phyloP scores from a whole-genome alignment of 140 eudicot genomes.

The Stevia rebaudiana region DNA sequence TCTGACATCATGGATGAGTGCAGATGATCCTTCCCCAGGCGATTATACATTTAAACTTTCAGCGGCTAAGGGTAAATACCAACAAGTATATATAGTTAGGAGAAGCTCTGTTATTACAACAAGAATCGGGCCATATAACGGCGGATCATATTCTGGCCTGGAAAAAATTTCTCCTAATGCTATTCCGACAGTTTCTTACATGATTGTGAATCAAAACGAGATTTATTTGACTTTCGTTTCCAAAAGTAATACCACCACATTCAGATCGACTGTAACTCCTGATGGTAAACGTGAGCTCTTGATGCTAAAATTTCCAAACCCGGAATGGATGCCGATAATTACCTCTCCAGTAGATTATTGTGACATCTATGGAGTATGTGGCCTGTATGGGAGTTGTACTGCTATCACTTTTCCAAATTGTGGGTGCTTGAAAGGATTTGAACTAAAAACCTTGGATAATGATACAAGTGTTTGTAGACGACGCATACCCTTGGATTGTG shows the following conservation, averaged over 20 bases:
- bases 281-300: slow-evolving; percentile 7
- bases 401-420: neutral
- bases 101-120: no score
- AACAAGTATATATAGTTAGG: no score
- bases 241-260: neutral
- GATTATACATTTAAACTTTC: slow-evolving; percentile 2
- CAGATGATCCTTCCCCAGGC: slow-evolving; percentile 36
- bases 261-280: neutral
- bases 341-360: neutral
- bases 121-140: slow-evolving; percentile 18
- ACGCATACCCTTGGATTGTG: slow-evolving; percentile 6
- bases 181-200: neutral
- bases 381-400: slow-evolving; percentile 7
- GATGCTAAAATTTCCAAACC: neutral
- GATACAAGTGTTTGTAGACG: slow-evolving; percentile 5
- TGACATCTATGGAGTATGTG: slow-evolving; percentile 18
- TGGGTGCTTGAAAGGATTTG: neutral
- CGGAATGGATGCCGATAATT: neutral
- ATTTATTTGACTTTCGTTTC: neutral
- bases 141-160: neutral
- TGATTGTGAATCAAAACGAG: slow-evolving; percentile 9
- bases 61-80: no score
- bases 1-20: slow-evolving; percentile 31
- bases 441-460: neutral
- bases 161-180: neutral